Conservation (phyloP, 1,284 basidiomycete genomes). For the Athelia sp. region DNA sequence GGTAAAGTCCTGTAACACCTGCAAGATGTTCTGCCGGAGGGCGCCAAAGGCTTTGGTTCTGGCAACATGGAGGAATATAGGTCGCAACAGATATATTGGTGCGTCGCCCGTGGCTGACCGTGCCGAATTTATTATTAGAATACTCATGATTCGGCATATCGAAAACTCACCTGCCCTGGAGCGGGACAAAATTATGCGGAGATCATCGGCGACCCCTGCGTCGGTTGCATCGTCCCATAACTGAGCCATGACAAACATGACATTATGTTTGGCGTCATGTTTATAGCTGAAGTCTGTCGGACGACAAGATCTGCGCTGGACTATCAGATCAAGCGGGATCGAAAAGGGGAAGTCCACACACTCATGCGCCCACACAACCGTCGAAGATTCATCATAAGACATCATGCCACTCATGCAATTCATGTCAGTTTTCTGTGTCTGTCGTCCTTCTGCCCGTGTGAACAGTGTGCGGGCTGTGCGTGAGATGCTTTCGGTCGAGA, state of each 20-base stretch:
- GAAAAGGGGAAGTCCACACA: slow-evolving; percentile 29
- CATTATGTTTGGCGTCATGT: slow-evolving; percentile 66
- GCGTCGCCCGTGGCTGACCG: slow-evolving; percentile 37
- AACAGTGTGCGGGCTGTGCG: slow-evolving; percentile 45
- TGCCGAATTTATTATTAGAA: neutral
- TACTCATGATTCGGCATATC: neutral
- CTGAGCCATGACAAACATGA: slow-evolving; percentile 50
- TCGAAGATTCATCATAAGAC: slow-evolving; percentile 41
- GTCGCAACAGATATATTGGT: slow-evolving; percentile 50
- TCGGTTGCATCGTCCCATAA: slow-evolving; percentile 40
- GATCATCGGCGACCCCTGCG: slow-evolving; percentile 30
- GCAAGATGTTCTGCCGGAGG: slow-evolving; percentile 43
- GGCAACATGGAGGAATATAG: slow-evolving; percentile 45
- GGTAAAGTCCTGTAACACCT: slow-evolving; percentile 29
- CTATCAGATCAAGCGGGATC: slow-evolving; percentile 3
- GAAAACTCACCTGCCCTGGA: slow-evolving; percentile 31
- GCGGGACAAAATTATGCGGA: slow-evolving; percentile 29
- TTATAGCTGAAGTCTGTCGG: slow-evolving; percentile 76
- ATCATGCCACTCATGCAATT: slow-evolving; percentile 52
- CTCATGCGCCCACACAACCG: slow-evolving; percentile 69
- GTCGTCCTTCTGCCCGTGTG: slow-evolving; percentile 36
- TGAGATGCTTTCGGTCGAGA: slow-evolving; percentile 45
- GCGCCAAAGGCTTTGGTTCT: slow-evolving; percentile 28
- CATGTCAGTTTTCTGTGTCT: slow-evolving; percentile 43
- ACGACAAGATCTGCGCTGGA: slow-evolving; percentile 33